Base-by-base conservation (phyloP, 768 basidiomycete genomes). In the Tulasnella sp. region DNA sequence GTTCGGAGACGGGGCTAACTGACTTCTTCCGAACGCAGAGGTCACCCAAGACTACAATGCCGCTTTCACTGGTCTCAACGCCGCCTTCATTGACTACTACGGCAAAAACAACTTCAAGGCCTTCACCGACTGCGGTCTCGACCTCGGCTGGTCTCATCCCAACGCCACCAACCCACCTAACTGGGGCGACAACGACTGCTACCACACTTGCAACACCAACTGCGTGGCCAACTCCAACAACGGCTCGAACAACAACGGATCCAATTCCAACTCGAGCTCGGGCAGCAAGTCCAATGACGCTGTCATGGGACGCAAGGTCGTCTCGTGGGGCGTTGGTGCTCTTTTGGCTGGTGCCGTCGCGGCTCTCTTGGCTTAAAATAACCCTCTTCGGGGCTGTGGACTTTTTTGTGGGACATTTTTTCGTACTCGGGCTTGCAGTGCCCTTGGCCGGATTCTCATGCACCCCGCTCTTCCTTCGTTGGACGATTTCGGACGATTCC, bases 11-110 rank as follows among this genome's bases (percentile, higher is more conserved):
- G 11, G 23, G 3, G 20, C 72, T 29, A 3, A 26, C 15, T 44
- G 37, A 32, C 35, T 35, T 35, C 35, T 20, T 42, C 46, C 18
- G 1, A n/a, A 20, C 39, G 23, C 73, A 74, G 35, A 74, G 73
- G 73, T 74, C 37, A 74, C 73, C 42, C 73, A 74, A 40, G 73
- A 74, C 73, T 74, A 74, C 51, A 74, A 74, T 29, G 73, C 73
- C 16, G 73, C 73, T 11, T 74, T 74, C 73, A 74, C 73, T 16
- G 73, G 73, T 37, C 44, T 74, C 37, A 74, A 74, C 73, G 73
- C 73, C 29, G 73, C 73, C n/a, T 40, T 74, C 37, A 51, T 74
- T 15, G 73, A 74, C 51, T 74, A 74, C 48, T 74, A 74, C 15
- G 73, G 73, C 73, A 26, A 37, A 9, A 23, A 11, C 3, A 74